Evolutionary conservation across 176 grass and related monocot species (phyloP).

Genomic region (Canna indica): DNA sequence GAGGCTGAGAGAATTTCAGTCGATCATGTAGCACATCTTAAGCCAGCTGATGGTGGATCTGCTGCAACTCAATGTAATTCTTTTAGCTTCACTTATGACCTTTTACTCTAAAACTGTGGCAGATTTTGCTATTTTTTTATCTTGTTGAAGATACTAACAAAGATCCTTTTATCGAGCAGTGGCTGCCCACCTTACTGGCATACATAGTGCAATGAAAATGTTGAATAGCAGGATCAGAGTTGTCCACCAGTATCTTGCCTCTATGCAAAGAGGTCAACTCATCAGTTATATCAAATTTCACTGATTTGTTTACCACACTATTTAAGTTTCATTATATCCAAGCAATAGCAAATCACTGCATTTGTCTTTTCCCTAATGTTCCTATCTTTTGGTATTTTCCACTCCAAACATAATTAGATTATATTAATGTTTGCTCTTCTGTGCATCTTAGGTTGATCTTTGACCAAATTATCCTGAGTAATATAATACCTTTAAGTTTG

Average conservation of each 20-base stretch:
- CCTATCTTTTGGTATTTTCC: too few species aligned
- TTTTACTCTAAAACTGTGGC: too few species aligned
- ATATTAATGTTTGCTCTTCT: too few species aligned
- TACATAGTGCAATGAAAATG: conserved; percentile 99
- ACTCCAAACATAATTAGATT: too few species aligned
- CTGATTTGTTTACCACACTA: too few species aligned
- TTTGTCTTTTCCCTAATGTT: too few species aligned
- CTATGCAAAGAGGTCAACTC: conserved; percentile 74
- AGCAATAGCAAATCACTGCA: too few species aligned
- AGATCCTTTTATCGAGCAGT: conserved; percentile 42
- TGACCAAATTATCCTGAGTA: too few species aligned
- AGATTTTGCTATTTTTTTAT: too few species aligned
- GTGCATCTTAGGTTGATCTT: too few species aligned
- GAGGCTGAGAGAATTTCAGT: conserved; percentile 98
- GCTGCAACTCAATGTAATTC: conserved; percentile 93
- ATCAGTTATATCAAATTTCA: neutral
- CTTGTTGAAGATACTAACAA: conserved; percentile 25
- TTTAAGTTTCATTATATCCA: too few species aligned
- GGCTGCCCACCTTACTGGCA: conserved; percentile 98
- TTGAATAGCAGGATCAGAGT: conserved; percentile 85
- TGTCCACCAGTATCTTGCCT: conserved; percentile 84
- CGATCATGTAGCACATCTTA: conserved; percentile 97
- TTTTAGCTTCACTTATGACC: conserved; percentile 2
- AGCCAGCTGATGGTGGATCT: conserved; percentile 95
- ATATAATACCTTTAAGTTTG: too few species aligned